Evolutionary conservation across 352 stramenopile species (phyloP), one percentile per base, ranked within the genome.

Genomic region (Pseudoperonospora humuli): DNA sequence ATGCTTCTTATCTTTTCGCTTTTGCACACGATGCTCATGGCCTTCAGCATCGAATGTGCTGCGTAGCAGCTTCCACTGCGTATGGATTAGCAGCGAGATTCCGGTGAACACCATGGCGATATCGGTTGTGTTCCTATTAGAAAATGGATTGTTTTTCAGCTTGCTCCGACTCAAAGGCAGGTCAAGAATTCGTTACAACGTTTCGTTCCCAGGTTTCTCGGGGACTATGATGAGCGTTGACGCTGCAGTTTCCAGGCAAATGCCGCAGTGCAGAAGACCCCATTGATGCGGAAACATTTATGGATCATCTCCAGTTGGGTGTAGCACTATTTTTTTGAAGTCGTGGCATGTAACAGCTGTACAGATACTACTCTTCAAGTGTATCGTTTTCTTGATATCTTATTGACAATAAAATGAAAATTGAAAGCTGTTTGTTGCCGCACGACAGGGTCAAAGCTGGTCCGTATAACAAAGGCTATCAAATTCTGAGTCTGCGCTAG

Each of bases 21-120:
- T 35, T 18, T 61, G 44, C 36, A 66, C 33, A 32, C 47, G 46
- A 29, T 29, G 50, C 26, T 59, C 46, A 21, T 61, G 54, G 18
- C 39, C 39, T 8, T 60, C 50, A n/a, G 29, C 32, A 26, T 55
- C 47, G 34, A 63, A 61, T 8, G 39, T 27, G 28, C 32, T 45
- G 20, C 54, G 48, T 27, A 72, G 58, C n/a, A 55, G 17, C 21
- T 61, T 50, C 62, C 58, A 72, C 21, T 57, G 62, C 18, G 54
- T 54, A 33, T 63, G 54, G 29, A 72, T 45, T 17, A 72, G 40
- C 24, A 40, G 25, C 42, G 62, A 58, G 32, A 72, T 66, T 28
- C 54, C 47, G 15, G 58, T 62, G 36, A 72, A 72, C 32, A 68
- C 62, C 62, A 72, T 72, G 34, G 26, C 25, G 29, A 5, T 33